Conservation (phyloP, 129 eudicot species). For the Centella asiatica region DNA sequence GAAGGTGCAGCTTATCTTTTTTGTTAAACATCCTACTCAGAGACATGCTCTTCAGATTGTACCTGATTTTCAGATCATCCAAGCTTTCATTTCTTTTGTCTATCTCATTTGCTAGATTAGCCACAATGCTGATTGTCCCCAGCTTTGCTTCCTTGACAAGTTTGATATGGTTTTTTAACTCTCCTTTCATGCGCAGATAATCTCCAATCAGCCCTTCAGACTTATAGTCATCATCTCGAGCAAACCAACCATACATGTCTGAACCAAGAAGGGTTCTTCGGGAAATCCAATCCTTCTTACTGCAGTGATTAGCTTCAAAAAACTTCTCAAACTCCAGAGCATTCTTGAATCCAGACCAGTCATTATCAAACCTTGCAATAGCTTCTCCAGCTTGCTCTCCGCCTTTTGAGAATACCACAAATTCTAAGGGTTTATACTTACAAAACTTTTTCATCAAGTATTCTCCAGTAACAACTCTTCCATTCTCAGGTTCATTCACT, state of each 20-base stretch:
- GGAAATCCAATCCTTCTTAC: conserved; percentile 14
- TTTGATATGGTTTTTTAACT: conserved; percentile 17
- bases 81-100: conserved; percentile 12
- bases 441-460: conserved; percentile 53
- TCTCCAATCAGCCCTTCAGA: conserved; percentile 16
- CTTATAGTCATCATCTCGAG: conserved; percentile 28
- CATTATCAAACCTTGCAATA: conserved; percentile 18
- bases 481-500: conserved; percentile 24
- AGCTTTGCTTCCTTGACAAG: conserved; percentile 14
- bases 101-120: conserved; percentile 13
- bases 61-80: conserved; percentile 18
- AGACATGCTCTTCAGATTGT: conserved; percentile 15
- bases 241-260: conserved; percentile 31
- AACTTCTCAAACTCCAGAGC: conserved; percentile 27
- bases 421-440: conserved; percentile 51
- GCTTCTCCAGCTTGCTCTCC: conserved; percentile 7
- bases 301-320: conserved; percentile 8
- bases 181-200: conserved; percentile 16
- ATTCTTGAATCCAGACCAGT: conserved; percentile 18
- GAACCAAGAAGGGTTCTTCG: not conserved
- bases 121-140: conserved; percentile 1
- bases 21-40: conserved; percentile 33
- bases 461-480: conserved; percentile 15
- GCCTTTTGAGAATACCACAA: not conserved
- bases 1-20: conserved; percentile 66